These are phyloP conservation scores for Aspergillus bridgeri DNA, from an alignment of 495 filamentous ascomycete genomes.

Conservation along the genomic window DNA sequence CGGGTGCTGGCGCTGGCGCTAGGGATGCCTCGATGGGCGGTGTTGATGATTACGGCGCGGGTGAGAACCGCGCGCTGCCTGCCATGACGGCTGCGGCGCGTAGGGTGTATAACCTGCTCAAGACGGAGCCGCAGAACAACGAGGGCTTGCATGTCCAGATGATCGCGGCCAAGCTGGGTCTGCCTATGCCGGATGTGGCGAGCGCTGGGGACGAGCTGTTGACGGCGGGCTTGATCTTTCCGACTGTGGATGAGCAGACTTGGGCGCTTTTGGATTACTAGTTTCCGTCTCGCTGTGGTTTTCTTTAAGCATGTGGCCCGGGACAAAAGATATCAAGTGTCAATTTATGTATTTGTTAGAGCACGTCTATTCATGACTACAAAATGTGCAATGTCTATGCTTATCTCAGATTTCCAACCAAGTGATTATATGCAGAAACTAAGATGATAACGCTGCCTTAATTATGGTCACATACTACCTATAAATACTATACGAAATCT, in stretches of 20 bases:
- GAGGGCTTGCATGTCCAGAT: slow-evolving; percentile 77
- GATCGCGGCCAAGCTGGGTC: slow-evolving; percentile 59
- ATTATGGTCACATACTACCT: no score
- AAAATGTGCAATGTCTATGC: no score
- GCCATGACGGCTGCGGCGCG: slow-evolving; percentile 53
- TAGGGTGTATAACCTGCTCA: slow-evolving; percentile 66
- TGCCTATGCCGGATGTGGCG: slow-evolving; percentile 65
- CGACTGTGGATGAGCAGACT: slow-evolving; percentile 83
- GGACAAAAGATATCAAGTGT: background rate
- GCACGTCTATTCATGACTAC: no score
- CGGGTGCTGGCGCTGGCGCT: slow-evolving; percentile 21
- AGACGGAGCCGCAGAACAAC: slow-evolving; percentile 60
- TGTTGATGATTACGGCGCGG: slow-evolving; percentile 31
- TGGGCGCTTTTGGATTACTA: slow-evolving; percentile 69
- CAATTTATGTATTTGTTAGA: background rate
- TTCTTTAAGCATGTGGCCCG: background rate
- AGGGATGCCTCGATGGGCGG: slow-evolving; percentile 42
- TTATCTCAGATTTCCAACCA: no score
- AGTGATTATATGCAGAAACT: no score
- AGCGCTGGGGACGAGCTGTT: slow-evolving; percentile 77
- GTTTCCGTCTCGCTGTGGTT: background rate
- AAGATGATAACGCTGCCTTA: no score
- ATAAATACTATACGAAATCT: no score
- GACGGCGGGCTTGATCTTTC: slow-evolving; percentile 70
- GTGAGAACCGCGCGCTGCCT: slow-evolving; percentile 34